Conservation (phyloP, 495 filamentous ascomycete species). For the Aspergillus sclerotiicarbonarius region DNA sequence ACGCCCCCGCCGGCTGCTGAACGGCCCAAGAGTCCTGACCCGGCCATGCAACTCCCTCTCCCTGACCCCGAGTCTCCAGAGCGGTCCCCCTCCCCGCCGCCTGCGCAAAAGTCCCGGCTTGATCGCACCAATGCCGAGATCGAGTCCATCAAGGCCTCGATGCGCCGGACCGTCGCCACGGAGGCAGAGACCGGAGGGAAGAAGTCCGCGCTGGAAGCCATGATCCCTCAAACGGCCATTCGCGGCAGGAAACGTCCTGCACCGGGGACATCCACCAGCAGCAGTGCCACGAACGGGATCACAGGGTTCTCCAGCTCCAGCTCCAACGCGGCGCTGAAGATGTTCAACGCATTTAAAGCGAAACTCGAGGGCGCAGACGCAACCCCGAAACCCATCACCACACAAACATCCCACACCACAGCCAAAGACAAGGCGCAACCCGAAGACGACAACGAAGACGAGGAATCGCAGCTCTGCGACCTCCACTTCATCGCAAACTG, state of each 20-base stretch:
- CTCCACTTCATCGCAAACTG: slow-evolving; percentile 92
- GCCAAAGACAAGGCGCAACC: slow-evolving; percentile 24
- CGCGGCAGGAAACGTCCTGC: slow-evolving; percentile 75
- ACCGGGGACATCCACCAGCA: slow-evolving; percentile 38
- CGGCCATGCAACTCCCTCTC: slow-evolving; percentile 43
- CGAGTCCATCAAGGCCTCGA: slow-evolving; percentile 83
- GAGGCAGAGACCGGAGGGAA: slow-evolving; percentile 55
- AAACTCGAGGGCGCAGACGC: slow-evolving; percentile 66
- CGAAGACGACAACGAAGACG: slow-evolving; percentile 51
- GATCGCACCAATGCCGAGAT: slow-evolving; percentile 90
- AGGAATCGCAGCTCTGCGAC: slow-evolving; percentile 74
- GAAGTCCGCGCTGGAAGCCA: slow-evolving; percentile 69
- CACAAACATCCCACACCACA: too few species aligned
- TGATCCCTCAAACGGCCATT: slow-evolving; percentile 79
- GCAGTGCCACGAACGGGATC: slow-evolving; percentile 25
- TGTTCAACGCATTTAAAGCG: slow-evolving; percentile 73
- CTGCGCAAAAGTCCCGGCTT: slow-evolving; percentile 54
- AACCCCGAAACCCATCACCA: slow-evolving; percentile 20
- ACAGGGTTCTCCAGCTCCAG: slow-evolving; percentile 26
- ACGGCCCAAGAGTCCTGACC: slow-evolving; percentile 26
- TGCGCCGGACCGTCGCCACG: slow-evolving; percentile 72
- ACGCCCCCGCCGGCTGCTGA: slow-evolving; percentile 23
- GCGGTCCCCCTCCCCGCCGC: slow-evolving; percentile 49
- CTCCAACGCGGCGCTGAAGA: slow-evolving; percentile 62
- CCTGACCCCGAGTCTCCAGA: slow-evolving; percentile 48